Conservation (phyloP, 345 rosid species). For the sweet orange (Citrus sinensis) region DVS_A1.0 CM039168.1:24801001-24801500, state of each 20-base stretch:
- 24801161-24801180: constrained; percentile 91
- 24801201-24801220: constrained; percentile 83
- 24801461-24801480: background rate
- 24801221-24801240: constrained; percentile 84
- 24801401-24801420: constrained; percentile 99
- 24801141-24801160: constrained; percentile 76
- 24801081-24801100: background rate
- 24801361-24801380: constrained; percentile 84
- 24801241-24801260: constrained; percentile 86
- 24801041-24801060: background rate
- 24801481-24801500: too few species aligned
- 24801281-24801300: constrained; percentile 95
- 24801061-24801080: background rate
- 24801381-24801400: constrained; percentile 93
- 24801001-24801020: background rate
- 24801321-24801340: constrained; percentile 93
- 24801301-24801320: constrained; percentile 83
- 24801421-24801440: constrained; percentile 62
- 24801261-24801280: constrained; percentile 83
- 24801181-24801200: constrained; percentile 89
- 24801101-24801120: background rate
- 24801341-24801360: constrained; percentile 88
- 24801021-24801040: background rate
- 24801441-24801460: constrained; percentile 7
- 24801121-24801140: constrained; percentile 8